Conservation (phyloP, 331 rosid genomes). For the Saraca asoca region DNA sequence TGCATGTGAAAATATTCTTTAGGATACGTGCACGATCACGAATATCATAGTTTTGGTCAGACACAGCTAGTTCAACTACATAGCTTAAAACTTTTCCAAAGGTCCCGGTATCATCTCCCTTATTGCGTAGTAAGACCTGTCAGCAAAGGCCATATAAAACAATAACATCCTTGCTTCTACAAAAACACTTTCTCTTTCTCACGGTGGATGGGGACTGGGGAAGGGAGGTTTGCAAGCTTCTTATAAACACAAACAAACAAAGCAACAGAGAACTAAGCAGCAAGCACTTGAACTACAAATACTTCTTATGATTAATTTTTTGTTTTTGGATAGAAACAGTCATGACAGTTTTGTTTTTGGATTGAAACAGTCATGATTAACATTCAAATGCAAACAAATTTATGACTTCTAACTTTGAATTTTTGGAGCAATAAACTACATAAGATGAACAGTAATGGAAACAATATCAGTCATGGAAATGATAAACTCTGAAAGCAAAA, state of each 20-base stretch:
- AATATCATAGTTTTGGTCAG: constrained; percentile 74
- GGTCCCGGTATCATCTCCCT: constrained; percentile 56
- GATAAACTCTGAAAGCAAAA: constrained; percentile 14
- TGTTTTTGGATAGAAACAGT: no score
- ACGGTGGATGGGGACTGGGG: background rate
- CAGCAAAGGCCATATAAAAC: constrained; percentile 36
- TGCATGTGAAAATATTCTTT: constrained; percentile 53
- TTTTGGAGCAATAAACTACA: constrained; percentile 6
- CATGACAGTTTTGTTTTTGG: no score
- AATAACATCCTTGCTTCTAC: constrained; percentile 19
- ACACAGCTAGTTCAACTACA: constrained; percentile 77
- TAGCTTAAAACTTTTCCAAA: constrained; percentile 59
- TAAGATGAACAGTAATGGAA: constrained; percentile 12
- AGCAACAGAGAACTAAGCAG: background rate
- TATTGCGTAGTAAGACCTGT: constrained; percentile 62
- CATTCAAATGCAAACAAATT: constrained; percentile 18
- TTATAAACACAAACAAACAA: no score
- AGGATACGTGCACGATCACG: constrained; percentile 84
- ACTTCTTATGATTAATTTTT: background rate
- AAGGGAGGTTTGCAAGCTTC: no score
- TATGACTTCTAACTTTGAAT: constrained; percentile 13
- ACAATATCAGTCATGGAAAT: constrained; percentile 17
- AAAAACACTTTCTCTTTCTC: background rate
- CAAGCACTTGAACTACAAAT: constrained; percentile 10
- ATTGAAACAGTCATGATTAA: background rate